Evolutionary conservation across 2,329 filamentous ascomycete genomes (phyloP).

Genomic region (Trichoderma pleuroti): DNA sequence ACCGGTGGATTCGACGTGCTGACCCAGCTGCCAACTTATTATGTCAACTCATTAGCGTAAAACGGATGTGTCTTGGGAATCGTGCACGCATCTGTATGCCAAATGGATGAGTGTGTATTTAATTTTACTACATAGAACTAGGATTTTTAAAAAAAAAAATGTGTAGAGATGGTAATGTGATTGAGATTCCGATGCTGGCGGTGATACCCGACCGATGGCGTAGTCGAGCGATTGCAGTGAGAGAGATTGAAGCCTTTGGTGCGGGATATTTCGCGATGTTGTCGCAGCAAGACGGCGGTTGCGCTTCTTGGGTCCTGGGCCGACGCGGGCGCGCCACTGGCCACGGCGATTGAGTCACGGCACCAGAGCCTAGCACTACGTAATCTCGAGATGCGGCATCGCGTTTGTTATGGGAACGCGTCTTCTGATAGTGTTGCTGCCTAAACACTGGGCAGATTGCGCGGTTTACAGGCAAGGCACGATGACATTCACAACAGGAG

Average conservation of each 20-base stretch:
- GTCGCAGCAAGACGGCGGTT: neutral
- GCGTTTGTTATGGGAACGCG: neutral
- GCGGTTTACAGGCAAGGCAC: neutral
- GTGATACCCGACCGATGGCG: neutral
- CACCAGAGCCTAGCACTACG: neutral
- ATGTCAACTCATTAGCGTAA: slow-evolving; percentile 28
- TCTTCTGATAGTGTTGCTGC: neutral
- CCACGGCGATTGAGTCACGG: neutral
- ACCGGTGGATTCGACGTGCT: slow-evolving; percentile 92
- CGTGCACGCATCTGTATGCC: neutral
- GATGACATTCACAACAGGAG: neutral
- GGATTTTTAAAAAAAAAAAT: neutral
- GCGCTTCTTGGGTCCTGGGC: neutral
- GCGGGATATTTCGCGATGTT: neutral
- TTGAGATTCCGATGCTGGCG: neutral
- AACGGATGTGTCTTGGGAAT: neutral
- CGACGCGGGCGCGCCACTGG: neutral
- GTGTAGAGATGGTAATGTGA: neutral
- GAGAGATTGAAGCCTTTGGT: neutral
- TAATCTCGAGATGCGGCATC: neutral
- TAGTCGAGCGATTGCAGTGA: neutral
- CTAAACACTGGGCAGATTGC: neutral
- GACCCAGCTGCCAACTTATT: slow-evolving; percentile 54
- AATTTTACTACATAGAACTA: neutral
- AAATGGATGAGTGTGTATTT: neutral